These are phyloP conservation scores for Trichoderma orchidacearum DNA, from an alignment of 495 filamentous ascomycete genomes.

Conservation along the genomic window DNA sequence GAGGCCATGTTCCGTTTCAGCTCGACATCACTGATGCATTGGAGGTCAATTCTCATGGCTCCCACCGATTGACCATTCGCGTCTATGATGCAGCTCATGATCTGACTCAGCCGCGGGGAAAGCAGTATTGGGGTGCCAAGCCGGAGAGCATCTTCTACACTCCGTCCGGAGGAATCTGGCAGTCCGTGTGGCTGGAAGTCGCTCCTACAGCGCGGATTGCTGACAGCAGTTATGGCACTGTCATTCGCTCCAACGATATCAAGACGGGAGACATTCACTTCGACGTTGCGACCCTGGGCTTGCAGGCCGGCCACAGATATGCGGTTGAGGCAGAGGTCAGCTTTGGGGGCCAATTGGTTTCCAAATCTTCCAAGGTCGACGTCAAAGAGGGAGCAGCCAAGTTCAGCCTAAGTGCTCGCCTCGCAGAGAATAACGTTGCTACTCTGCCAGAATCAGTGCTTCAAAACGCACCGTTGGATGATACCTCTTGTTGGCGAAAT, in stretches of 20 bases:
- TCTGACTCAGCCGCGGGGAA: conserved; percentile 32
- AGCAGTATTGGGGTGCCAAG: conserved; percentile 29
- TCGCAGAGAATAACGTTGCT: conserved; percentile 18
- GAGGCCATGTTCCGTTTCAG: conserved; percentile 45
- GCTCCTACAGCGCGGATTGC: conserved; percentile 26
- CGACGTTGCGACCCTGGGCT: conserved; percentile 11
- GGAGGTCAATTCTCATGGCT: conserved; percentile 24
- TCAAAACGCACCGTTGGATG: background rate
- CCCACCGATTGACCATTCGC: conserved; percentile 15
- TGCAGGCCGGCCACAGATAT: conserved; percentile 13
- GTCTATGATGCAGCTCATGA: conserved; percentile 33
- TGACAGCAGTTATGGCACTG: conserved; percentile 15
- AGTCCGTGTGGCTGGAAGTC: conserved; percentile 46
- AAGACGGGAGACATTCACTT: conserved; percentile 11
- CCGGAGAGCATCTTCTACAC: conserved; percentile 49
- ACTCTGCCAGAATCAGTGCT: background rate
- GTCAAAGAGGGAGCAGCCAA: conserved; percentile 22
- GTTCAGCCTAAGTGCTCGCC: conserved; percentile 33
- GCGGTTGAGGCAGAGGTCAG: conserved; percentile 17
- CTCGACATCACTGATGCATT: conserved; percentile 39
- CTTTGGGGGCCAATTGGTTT: conserved; percentile 13
- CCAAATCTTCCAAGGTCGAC: conserved; percentile 16
- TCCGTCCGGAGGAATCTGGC: conserved; percentile 51
- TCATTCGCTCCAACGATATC: conserved; percentile 16
- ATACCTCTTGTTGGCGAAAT: conserved; percentile 13